Percentiles rank a stretch among this genome's conserved stretches.
These are phyloP conservation scores for Punctularia strigosozonata DNA, from an alignment of 768 basidiomycete genomes.

Conservation along the genomic window DNA sequence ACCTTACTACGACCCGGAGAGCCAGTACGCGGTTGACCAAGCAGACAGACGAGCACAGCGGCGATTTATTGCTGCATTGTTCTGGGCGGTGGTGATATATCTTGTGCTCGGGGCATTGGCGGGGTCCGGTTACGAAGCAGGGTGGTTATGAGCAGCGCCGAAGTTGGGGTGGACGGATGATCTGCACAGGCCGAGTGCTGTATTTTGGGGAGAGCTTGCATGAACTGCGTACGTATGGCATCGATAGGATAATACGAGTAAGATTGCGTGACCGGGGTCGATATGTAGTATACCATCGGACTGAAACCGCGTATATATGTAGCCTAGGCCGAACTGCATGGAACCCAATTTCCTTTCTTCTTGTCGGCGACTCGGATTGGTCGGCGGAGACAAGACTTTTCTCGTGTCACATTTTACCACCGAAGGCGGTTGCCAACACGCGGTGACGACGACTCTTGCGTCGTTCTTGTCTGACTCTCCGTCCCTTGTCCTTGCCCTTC, in stretches of 20 bases:
- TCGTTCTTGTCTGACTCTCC: neutral
- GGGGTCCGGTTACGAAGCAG: neutral
- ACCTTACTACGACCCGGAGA: constrained; percentile 32
- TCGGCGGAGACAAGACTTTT: neutral
- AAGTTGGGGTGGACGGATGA: neutral
- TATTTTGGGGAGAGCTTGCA: too few relatives aligned
- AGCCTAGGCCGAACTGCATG: neutral
- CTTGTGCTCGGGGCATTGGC: neutral
- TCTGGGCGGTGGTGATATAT: constrained; percentile 24
- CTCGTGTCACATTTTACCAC: neutral
- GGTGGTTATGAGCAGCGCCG: neutral
- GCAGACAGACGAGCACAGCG: constrained; percentile 27
- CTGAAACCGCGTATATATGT: neutral
- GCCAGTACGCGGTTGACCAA: constrained; percentile 23
- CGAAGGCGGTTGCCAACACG: neutral
- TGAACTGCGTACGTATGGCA: too few relatives aligned
- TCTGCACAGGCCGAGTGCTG: neutral
- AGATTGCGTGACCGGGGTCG: neutral
- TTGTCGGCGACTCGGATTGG: neutral
- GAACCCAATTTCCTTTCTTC: neutral
- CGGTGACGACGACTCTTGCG: neutral
- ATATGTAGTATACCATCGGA: neutral
- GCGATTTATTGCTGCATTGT: constrained; percentile 30
- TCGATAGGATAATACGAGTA: too few relatives aligned
- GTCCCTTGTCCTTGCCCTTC: neutral